Base-by-base conservation (phyloP, 1,284 basidiomycete species). In the Sutorius eximius region DNA sequence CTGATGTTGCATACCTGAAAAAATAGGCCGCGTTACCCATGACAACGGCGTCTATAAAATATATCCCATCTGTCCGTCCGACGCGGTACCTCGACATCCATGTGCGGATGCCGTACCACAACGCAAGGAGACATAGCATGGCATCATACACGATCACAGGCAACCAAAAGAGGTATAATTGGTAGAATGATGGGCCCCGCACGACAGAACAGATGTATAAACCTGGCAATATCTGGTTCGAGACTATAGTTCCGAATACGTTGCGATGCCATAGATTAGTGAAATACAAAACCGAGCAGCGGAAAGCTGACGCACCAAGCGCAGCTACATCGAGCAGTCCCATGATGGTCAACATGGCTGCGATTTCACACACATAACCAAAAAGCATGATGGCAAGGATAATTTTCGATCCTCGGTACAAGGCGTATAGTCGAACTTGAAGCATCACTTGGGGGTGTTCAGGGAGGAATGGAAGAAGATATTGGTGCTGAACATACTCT, bases 371-470 rank as follows among this genome's bases (percentile, higher is more conserved):
- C 16, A 61, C 10, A 1, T 30, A 63, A 27, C 61, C 38, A 20
- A 47, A 41, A 15, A 37, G 22, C 45, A 61, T 50, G 15, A 58
- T 4, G 3, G 8, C n/a, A 15, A 61, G 45, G 15, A 65, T 18
- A 18, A 22, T 37, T 16, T 20, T 55, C 16, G 61, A 61, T 27
- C 13, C 18, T 18, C 7, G 22, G 22, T 63, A 65, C 36, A 65
- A 44, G 13, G 58, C 58, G 12, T 65, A 61, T 27, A 65, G 15
- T 18, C 61, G 50, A 32, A 27, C 47, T 34, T 63, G 61, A n/a
- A 62, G 45, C 1, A 41, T 45, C 22, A 61, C 60, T 62, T 6
- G 2, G 5, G 22, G 3, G 15, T 11, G 33, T 11, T 34, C 33
- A 34, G 33, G 5, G 33, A 34, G 13, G 33, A 34, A 5, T 6